Evolutionary conservation across 345 rosid genomes (phyloP).

Genomic region (Camelina sativa): DNA sequence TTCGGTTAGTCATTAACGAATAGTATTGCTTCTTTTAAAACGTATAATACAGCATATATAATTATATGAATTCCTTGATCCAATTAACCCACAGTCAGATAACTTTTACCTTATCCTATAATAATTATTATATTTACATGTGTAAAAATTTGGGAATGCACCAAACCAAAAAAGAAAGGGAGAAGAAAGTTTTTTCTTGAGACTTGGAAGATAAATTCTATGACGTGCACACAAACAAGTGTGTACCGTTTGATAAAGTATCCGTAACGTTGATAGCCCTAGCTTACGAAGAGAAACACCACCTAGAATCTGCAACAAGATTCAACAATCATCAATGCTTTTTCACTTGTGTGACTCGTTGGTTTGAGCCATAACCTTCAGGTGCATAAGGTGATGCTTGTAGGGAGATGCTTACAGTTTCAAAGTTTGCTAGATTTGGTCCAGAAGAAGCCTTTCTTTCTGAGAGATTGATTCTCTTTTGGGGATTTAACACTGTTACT

Average conservation of each 20-base stretch:
- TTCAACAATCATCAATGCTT: conserved; percentile 3
- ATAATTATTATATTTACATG: conserved; percentile 31
- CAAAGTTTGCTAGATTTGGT: conserved; percentile 72
- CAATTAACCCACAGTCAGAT: background rate
- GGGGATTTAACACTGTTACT: conserved; percentile 52
- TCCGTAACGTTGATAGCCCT: conserved; percentile 15
- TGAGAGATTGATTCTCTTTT: conserved; percentile 50
- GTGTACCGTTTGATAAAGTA: conserved; percentile 26
- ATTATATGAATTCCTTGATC: background rate
- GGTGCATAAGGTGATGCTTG: background rate
- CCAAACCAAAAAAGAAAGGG: background rate
- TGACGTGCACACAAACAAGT: conserved; percentile 9
- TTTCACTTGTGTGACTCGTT: background rate
- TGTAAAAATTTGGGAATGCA: background rate
- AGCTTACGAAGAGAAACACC: conserved; percentile 21
- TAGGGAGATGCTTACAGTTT: conserved; percentile 37
- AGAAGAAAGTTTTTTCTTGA: conserved; percentile 12
- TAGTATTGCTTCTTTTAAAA: background rate
- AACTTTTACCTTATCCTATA: background rate
- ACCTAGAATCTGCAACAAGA: conserved; percentile 27
- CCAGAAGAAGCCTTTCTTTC: conserved; percentile 90
- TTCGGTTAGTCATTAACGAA: background rate
- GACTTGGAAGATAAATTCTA: conserved; percentile 6
- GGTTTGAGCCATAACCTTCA: background rate
- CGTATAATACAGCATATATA: background rate